These are phyloP conservation scores for Aspergillus ellipticus DNA, from an alignment of 495 filamentous ascomycete species.

Conservation along the genomic window DNA sequence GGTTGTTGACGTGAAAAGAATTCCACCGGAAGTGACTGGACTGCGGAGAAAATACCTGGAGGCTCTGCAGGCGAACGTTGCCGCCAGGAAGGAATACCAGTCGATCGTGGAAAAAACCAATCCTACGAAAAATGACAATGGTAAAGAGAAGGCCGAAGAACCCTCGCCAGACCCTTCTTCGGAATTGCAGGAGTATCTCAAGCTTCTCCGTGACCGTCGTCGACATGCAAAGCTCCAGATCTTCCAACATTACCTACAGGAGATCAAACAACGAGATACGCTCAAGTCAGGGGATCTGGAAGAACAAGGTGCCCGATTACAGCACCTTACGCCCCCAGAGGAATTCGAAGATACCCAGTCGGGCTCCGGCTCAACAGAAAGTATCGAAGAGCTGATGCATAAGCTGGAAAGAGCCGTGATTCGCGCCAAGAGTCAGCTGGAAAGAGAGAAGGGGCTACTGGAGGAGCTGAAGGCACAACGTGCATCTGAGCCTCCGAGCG, in stretches of 20 bases:
- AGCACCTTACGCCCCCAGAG: conserved; percentile 42
- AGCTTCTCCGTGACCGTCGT: conserved; percentile 52
- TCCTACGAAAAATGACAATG: not conserved
- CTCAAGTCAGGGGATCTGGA: conserved; percentile 48
- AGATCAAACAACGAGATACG: conserved; percentile 35
- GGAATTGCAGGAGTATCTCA: conserved; percentile 48
- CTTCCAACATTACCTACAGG: conserved; percentile 47
- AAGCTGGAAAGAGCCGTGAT: conserved; percentile 64
- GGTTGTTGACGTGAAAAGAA: conserved; percentile 33
- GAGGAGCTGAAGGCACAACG: conserved; percentile 48
- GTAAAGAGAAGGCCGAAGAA: not conserved
- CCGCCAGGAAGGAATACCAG: conserved; percentile 47
- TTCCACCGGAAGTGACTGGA: conserved; percentile 36
- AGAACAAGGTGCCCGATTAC: conserved; percentile 36
- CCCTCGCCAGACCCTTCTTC: conserved; percentile 22
- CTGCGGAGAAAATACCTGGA: conserved; percentile 52
- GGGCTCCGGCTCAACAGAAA: conserved; percentile 23
- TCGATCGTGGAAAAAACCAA: conserved; percentile 27
- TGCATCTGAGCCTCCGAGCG: conserved; percentile 11
- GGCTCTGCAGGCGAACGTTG: conserved; percentile 55
- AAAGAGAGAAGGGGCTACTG: conserved; percentile 59
- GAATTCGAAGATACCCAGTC: conserved; percentile 12
- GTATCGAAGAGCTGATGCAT: conserved; percentile 49
- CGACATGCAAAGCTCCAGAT: conserved; percentile 52
- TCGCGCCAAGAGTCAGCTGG: conserved; percentile 56